Evolutionary conservation across 345 rosid species (phyloP), one percentile per base, ranked within the genome.

Genomic region (Cardamine chenopodiifolia): DNA sequence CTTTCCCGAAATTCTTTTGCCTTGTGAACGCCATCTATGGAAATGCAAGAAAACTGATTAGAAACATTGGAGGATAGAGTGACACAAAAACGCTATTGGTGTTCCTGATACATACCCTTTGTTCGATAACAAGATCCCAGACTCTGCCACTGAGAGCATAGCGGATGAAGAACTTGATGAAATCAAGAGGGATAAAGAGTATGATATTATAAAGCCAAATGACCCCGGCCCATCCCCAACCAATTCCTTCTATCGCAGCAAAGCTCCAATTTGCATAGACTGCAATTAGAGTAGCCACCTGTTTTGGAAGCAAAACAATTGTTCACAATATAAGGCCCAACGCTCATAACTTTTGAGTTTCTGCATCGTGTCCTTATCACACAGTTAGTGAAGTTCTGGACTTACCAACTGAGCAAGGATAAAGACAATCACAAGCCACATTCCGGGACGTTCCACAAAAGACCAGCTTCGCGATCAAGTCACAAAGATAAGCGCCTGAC

Each of bases 161-260:
- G 26, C 98, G 92, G n/a, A 82, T 88, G 66, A 94, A 70, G 90
- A 94, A 94, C 87, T 91, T 94, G 66, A 94, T 84, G 72, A 89
- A 40, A 80, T 95, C 97, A 28, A 95, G 96, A 4, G 97, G 99
- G 77, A 95, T 52, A 70, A 92, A 95, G 85, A 85, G 83, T 58
- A 92, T 77, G 68, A 95, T 81, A 78, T 95, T 95, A 52, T 89
- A 95, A 37, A 95, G 92, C 99, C 99, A 95, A 72, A 95, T 88
- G 55, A 95, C 97, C 11, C 97, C 99, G 15, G 97, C 97, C 99
- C 97, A 92, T 71, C 97, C 96, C 97, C 99, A 95, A 42, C 97
- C 99, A 11, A 95, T 95, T 31, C 97, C 99, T 83, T 92, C 92
- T 25, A 95, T 95, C 0, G 94, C 99, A 59, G 97, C 93, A 76